Conservation (phyloP, 1,139 yeast species). For the Spathaspora sp. region DNA sequence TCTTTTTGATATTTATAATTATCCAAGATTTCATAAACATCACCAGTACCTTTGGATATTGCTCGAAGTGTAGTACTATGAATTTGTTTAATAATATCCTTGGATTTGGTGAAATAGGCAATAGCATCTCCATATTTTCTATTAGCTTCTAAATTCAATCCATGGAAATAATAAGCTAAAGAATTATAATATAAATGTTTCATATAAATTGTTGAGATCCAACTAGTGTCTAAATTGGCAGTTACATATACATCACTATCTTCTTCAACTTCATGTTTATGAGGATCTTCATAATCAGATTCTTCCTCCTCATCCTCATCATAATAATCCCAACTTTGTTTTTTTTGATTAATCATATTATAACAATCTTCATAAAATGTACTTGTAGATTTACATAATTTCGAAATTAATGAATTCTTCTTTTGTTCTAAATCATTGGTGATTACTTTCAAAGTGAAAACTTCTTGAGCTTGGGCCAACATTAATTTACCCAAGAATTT, state of each 20-base stretch:
- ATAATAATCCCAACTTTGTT: slow-evolving; percentile 5
- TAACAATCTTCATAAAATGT: slow-evolving; percentile 53
- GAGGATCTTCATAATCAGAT: slow-evolving; percentile 18
- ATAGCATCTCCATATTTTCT: slow-evolving; percentile 76
- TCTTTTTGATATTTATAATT: slow-evolving; percentile 46
- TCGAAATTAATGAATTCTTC: slow-evolving; percentile 70
- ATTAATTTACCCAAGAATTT: slow-evolving; percentile 62
- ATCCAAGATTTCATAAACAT: slow-evolving; percentile 41
- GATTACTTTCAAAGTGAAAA: slow-evolving; percentile 66
- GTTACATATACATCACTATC: slow-evolving; percentile 29
- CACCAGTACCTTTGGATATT: slow-evolving; percentile 26
- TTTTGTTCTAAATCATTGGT: slow-evolving; percentile 45
- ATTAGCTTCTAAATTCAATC: slow-evolving; percentile 46
- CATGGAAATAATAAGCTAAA: slow-evolving; percentile 52
- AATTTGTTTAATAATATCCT: slow-evolving; percentile 31
- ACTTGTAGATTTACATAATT: slow-evolving; percentile 64
- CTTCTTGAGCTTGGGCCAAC: slow-evolving; percentile 89
- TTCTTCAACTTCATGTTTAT: slow-evolving; percentile 17
- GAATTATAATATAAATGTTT: slow-evolving; percentile 47
- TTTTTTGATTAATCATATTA: slow-evolving; percentile 14
- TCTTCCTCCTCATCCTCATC: slow-evolving; percentile 20
- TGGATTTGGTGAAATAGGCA: slow-evolving; percentile 60
- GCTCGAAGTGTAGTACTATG: slow-evolving; percentile 24
- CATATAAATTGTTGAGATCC: slow-evolving; percentile 47
- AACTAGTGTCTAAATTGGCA: slow-evolving; percentile 45